These are phyloP conservation scores for Cercospora citrullina DNA, from an alignment of 2,329 filamentous ascomycete genomes.

Conservation along the genomic window DNA sequence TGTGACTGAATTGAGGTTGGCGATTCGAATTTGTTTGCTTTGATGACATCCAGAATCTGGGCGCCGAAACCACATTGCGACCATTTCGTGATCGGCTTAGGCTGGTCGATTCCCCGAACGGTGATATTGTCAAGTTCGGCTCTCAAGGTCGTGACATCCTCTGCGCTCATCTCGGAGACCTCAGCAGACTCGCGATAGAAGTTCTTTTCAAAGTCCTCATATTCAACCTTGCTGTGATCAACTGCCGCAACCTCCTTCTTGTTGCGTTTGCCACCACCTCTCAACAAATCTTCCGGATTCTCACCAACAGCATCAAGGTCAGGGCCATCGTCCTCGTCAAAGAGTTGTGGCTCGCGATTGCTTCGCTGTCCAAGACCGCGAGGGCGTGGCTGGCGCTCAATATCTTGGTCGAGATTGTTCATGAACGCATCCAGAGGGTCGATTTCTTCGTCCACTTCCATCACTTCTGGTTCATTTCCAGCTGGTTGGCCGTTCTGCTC, in stretches of 20 bases:
- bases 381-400: constrained; percentile 37
- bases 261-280: constrained; percentile 66
- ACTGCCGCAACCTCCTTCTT: constrained; percentile 92
- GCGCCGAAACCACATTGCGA: constrained; percentile 89
- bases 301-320: constrained; percentile 63
- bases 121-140: constrained; percentile 94
- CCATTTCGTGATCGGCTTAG: constrained; percentile 94
- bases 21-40: constrained; percentile 76
- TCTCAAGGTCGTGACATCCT: constrained; percentile 77
- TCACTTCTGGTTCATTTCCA: constrained; percentile 20
- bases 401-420: constrained; percentile 63
- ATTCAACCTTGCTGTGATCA: constrained; percentile 82
- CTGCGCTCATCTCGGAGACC: constrained; percentile 77
- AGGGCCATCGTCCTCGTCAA: constrained; percentile 79
- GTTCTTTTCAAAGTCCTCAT: constrained; percentile 84
- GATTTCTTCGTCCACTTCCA: constrained; percentile 63
- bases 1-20: constrained; percentile 95
- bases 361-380: constrained; percentile 50
- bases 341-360: constrained; percentile 72
- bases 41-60: constrained; percentile 82
- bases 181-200: constrained; percentile 93
- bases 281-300: constrained; percentile 64
- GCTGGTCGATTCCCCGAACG: constrained; percentile 81
- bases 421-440: constrained; percentile 98
- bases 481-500: constrained; percentile 27